Base-by-base conservation (phyloP, 2,329 filamentous ascomycete genomes). In the Arachnomyces sp. region DNA sequence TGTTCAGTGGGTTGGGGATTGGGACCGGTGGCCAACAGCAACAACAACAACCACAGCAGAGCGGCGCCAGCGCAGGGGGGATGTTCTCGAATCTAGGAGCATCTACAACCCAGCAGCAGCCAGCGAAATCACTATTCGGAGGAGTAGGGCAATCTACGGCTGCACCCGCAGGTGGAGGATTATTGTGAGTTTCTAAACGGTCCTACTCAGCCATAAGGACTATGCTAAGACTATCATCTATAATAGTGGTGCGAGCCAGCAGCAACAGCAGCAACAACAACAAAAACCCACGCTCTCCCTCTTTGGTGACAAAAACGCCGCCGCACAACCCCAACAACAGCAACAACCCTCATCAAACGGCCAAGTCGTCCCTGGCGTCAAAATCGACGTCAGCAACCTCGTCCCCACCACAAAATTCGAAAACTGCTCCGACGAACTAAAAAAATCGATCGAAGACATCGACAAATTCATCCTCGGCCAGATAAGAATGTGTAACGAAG, bases 361-460 rank as follows among this genome's bases (percentile, higher is more conserved):
- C 3, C 60, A 56, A 2, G 59, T 66, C 11, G 72, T 81, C 12
- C 79, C 82, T 0, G 85, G 83, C 13, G 82, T 87, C 13, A 81
- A 84, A 54, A 84, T 94, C 53, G 84, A 92, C 61, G 65, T 84
- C 38, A 77, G 77, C 51, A 85, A 84, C 56, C 71, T 96, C 44
- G 79, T 87, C 38, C 82, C 84, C 12, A 94, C 89, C 0, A 94
- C 88, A 3, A 85, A 92, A 46, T 95, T 92, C 68, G 86, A 88
- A 57, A 90, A 94, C 61, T 80, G 94, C 18, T 79, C 84, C 44
- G 83, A 90, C 49, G 79, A 85, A 20, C 70, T 94, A 12, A 87
- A 94, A 56, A 77, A 79, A 46, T 69, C 86, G 49, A 84, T 98
- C 46, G 78, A 85, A 46, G 66, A 72, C 7, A 78, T 94, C 47